Conservation (phyloP, 805 yeast genomes). For the Lachancea cidri region DNA sequence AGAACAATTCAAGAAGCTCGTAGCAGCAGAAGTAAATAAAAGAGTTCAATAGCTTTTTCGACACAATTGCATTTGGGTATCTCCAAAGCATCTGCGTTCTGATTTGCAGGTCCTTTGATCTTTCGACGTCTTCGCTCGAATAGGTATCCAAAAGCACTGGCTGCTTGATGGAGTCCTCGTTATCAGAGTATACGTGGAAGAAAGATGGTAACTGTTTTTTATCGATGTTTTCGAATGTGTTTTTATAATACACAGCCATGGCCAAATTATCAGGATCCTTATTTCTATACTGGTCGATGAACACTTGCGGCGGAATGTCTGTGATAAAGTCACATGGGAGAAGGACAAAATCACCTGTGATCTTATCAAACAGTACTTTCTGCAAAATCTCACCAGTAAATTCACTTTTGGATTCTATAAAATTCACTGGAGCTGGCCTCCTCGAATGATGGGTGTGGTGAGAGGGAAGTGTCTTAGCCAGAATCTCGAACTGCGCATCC, state of each 20-base stretch:
- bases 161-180: constrained; percentile 34
- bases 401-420: constrained; percentile 42
- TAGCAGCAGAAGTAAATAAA: constrained; percentile 62
- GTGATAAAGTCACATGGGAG: constrained; percentile 94
- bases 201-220: constrained; percentile 48
- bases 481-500: constrained; percentile 28
- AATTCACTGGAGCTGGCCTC: constrained; percentile 36
- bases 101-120: constrained; percentile 64
- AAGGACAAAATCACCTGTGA: constrained; percentile 58
- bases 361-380: constrained; percentile 39
- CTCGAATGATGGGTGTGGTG: constrained; percentile 28
- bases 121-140: constrained; percentile 61
- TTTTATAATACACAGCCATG: constrained; percentile 69
- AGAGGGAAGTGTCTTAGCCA: constrained; percentile 19
- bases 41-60: constrained; percentile 70
- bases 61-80: constrained; percentile 70
- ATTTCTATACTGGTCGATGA: constrained; percentile 78
- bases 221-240: constrained; percentile 70
- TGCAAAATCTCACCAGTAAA: constrained; percentile 61
- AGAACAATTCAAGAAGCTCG: constrained; percentile 48
- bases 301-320: constrained; percentile 82
- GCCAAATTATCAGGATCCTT: constrained; percentile 65
- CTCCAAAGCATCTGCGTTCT: constrained; percentile 90
- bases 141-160: constrained; percentile 62
- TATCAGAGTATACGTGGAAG: constrained; percentile 60